Conservation (phyloP, 1,284 basidiomycete species). For the Cryptococcus sp. region DNA sequence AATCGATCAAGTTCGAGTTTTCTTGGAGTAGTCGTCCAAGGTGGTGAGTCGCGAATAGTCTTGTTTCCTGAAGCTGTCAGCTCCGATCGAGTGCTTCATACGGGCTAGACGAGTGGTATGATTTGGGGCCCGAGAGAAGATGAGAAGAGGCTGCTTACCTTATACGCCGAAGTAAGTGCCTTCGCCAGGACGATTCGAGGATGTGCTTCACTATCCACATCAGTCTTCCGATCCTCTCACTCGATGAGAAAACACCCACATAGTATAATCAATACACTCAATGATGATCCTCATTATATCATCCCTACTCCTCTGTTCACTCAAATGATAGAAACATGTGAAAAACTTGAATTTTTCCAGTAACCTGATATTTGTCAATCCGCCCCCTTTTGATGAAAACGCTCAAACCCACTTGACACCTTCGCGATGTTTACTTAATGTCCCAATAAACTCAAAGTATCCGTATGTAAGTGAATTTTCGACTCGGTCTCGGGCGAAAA, state of each 20-base stretch:
- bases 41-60: constrained; percentile 81
- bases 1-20: constrained; percentile 60
- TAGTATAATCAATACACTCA: constrained; percentile 83
- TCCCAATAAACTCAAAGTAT: constrained; percentile 94
- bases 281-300: constrained; percentile 88
- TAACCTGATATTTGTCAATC: constrained; percentile 53
- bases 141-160: constrained; percentile 50
- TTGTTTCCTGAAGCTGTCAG: constrained; percentile 62
- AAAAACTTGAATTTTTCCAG: constrained; percentile 90
- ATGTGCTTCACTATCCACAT: constrained; percentile 70
- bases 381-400: neutral
- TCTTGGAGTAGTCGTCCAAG: constrained; percentile 63
- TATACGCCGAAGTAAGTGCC: constrained; percentile 85
- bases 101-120: neutral
- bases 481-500: constrained; percentile 81
- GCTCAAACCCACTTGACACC: constrained; percentile 76
- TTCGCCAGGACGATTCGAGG: constrained; percentile 86
- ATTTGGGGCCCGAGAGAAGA: neutral
- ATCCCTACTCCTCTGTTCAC: constrained; percentile 82
- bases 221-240: neutral
- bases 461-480: constrained; percentile 80
- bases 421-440: constrained; percentile 76
- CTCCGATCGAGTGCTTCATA: neutral
- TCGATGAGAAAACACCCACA: constrained; percentile 53
- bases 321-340: constrained; percentile 89